These are phyloP conservation scores for Nigrospora osmanthi DNA, from an alignment of 2,329 filamentous ascomycete species.

Conservation along the genomic window DNA sequence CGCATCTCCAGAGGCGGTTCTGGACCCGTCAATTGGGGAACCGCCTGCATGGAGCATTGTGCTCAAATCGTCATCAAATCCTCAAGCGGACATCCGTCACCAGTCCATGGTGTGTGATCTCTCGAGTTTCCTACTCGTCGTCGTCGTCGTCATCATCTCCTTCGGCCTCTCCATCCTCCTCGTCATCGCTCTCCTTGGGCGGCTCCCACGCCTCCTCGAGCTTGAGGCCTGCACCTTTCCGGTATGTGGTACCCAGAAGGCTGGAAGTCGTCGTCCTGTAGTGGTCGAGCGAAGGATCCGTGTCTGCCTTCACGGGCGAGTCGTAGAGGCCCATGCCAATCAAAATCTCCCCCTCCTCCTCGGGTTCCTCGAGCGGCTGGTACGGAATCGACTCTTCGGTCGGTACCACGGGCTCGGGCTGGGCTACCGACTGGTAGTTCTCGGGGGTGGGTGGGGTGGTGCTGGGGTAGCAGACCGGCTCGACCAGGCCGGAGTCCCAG, in stretches of 20 bases:
- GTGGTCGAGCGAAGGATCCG: conserved; percentile 43
- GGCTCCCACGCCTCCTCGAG: conserved; percentile 75
- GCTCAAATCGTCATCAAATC: not conserved
- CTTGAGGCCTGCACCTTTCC: conserved; percentile 66
- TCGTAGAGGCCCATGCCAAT: conserved; percentile 82
- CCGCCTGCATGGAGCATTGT: not conserved
- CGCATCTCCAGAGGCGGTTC: conserved; percentile 1
- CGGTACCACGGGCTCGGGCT: conserved; percentile 34
- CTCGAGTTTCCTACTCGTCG: conserved; percentile 24
- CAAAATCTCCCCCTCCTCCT: conserved; percentile 60
- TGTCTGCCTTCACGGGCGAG: conserved; percentile 49
- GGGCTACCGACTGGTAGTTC: conserved; percentile 44
- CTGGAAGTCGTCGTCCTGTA: conserved; percentile 46
- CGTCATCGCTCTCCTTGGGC: conserved; percentile 46
- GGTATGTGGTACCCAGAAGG: conserved; percentile 43
- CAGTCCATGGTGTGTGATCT: not conserved
- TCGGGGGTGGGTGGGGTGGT: conserved; percentile 54
- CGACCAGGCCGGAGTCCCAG: conserved; percentile 40
- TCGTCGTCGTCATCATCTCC: conserved; percentile 42
- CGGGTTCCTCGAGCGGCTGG: conserved; percentile 39
- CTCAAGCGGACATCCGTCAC: not conserved
- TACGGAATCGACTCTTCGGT: conserved; percentile 43
- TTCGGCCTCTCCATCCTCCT: conserved; percentile 51
- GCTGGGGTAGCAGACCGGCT: conserved; percentile 20
- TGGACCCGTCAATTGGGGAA: not conserved